A percentile compares a stretch with the other conserved stretches of the same genome.
These are phyloP conservation scores for Lachnellula arida DNA, from an alignment of 2,329 filamentous ascomycete genomes.

Conservation along the genomic window DNA sequence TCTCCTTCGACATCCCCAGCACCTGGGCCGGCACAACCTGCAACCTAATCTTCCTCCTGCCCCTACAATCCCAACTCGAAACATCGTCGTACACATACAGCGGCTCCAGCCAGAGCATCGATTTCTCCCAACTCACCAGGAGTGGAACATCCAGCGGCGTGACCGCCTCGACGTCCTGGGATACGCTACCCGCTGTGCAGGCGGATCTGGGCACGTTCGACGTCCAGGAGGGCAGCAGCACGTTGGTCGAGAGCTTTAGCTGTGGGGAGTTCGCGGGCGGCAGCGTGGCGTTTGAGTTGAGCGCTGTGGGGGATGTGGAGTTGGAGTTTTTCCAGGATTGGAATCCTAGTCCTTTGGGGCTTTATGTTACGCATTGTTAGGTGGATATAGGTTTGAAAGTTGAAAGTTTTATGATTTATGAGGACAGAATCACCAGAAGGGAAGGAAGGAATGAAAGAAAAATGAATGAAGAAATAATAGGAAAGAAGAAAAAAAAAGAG, in stretches of 20 bases:
- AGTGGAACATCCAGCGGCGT: conserved; percentile 32
- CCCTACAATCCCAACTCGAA: conserved; percentile 49
- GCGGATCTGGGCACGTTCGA: conserved; percentile 40
- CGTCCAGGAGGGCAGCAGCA: conserved; percentile 50
- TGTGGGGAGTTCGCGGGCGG: conserved; percentile 46
- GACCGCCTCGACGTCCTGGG: conserved; percentile 46
- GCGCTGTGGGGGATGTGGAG: conserved; percentile 43
- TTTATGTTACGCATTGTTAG: conserved; percentile 31
- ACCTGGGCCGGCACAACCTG: conserved; percentile 53
- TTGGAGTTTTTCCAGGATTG: conserved; percentile 62
- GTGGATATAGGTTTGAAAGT: rapidly evolving
- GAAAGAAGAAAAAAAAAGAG: too few species aligned
- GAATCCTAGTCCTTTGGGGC: conserved; percentile 44
- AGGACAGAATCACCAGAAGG: too few species aligned
- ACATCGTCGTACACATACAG: conserved; percentile 54
- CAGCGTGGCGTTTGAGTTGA: conserved; percentile 49
- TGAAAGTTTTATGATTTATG: too few species aligned
- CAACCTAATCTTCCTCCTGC: conserved; percentile 62
- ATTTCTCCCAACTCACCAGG: conserved; percentile 44
- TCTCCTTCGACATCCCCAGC: conserved; percentile 62
- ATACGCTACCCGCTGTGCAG: conserved; percentile 44
- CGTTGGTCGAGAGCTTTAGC: conserved; percentile 47
- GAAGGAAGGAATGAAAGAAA: too few species aligned
- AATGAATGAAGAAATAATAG: too few species aligned
- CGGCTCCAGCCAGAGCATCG: conserved; percentile 45